Conservation (phyloP, 129 eudicot genomes). For the Chrysanthemum makinoi region DNA sequence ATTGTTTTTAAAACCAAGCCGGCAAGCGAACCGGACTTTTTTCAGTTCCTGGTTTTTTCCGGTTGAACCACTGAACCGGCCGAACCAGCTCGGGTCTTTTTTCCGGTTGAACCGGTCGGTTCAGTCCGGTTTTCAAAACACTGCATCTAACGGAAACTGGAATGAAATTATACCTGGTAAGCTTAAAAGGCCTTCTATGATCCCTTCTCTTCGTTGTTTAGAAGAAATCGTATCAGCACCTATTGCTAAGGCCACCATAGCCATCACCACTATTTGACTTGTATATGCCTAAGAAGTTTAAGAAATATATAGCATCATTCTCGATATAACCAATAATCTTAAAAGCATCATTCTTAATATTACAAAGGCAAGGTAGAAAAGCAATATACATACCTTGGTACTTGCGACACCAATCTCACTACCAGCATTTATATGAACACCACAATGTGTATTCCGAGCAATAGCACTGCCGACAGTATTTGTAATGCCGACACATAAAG, state of each 20-base stretch:
- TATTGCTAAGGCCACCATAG: conserved; percentile 95
- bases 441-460: conserved; percentile 93
- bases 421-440: conserved; percentile 97
- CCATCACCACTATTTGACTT: conserved; percentile 98
- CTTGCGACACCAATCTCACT: conserved; percentile 98
- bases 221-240: conserved; percentile 81
- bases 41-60: no score
- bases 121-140: no score
- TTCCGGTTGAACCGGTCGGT: no score
- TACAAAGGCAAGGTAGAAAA: background rate
- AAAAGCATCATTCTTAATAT: background rate
- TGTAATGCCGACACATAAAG: conserved; percentile 97
- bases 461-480: conserved; percentile 98
- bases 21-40: no score
- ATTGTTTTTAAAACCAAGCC: no score
- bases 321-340: conserved; percentile 10
- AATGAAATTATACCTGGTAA: conserved; percentile 60
- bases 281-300: conserved; percentile 63
- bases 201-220: conserved; percentile 82
- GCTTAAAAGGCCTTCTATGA: conserved; percentile 69
- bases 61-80: no score
- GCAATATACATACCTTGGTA: conserved; percentile 63
- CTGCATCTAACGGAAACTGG: background rate
- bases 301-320: background rate
- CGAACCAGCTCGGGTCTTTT: no score